Evolutionary conservation across 805 yeast species (phyloP), one percentile per base, ranked within the genome.

Genomic region (Brettanomyces anomalus): DNA sequence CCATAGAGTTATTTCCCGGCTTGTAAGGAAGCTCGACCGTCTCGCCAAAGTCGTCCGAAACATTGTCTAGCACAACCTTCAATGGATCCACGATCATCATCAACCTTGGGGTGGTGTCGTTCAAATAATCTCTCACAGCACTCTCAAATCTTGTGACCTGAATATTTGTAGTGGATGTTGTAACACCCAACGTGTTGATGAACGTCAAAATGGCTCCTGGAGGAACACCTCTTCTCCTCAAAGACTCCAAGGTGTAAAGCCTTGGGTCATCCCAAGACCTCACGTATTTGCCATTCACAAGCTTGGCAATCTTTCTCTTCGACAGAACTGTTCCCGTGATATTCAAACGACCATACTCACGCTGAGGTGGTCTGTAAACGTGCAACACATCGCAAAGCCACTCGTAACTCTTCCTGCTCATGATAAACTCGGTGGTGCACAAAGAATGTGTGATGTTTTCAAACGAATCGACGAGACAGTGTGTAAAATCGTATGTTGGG

Each of bases 251-350:
- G 4, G 99, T 93, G 65, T 80, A 93, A 61, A 93, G 72, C 58
- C 99, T 77, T 55, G 99, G 98, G 65, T 93, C 98, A 64, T 93
- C 94, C 99, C 99, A 93, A 37, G 87, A 96, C 62, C 96, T 79
- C 19, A 93, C 99, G 55, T 73, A 67, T 4, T 74, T 68, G 21
- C 79, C 93, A 44, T 77, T 83, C 18, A 93, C 97, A 52, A 93
- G 73, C 64, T 87, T 85, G 50, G 96, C 94, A 61, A 93, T 88
- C 67, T 93, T 93, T 63, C 99, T 79, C 74, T 93, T 93, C 46
- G 96, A 86, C 76, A 93, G 68, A 48, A 93, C 79, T 10, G 97
- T 85, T 43, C 98, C 98, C 2, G 95, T 85, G 53, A 93, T 77
- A 63, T 89, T 93, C 61, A 93, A 77, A 64, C 98, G 80, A 52